Base-by-base conservation (phyloP, 305 asterid genomes). In the Fraxinus sp. region DNA sequence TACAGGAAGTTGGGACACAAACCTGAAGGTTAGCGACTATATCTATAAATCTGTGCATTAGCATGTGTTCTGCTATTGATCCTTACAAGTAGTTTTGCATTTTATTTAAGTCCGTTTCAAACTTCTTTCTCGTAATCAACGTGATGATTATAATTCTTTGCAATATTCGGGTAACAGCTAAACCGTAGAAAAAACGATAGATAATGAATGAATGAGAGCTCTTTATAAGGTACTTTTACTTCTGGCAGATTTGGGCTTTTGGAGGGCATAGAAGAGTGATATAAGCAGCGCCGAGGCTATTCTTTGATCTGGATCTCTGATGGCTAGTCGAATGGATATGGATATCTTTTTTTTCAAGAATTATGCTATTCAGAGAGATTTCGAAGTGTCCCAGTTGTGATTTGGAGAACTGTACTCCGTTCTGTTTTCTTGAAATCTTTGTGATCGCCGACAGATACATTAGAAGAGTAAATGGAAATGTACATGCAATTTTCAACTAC, bases 1-100 rank as follows among this genome's bases (percentile, higher is more conserved):
- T 91, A 95, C 98, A 83, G 99, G 99, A 87, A 96, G 99, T 86
- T 95, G 82, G 89, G 99, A 96, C 87, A 89, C 98, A 78, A 96
- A 92, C 89, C 89, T 96, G 79, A 95, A 96, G 98, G 99, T 96
- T 68, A 82, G 24, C 75, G 30, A 28, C 43, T 22, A 76, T 9
- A 30, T 68, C 75, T 28, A 68, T 66, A 13, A 26, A 66, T 68
- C 22, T 28, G 37, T 68, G 75, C 75, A 28, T 62, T 8, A 20
- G 72, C 72, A 20, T 0, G 9, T 68, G 75, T 68, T 30, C 75
- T 14, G 75, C 75, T 26, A 68, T 26, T 68, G 39, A 30, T 68
- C 75, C 75, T 28, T 28, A 14, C 32, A 57, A 57, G 13, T 57
- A 57, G 68, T 20, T 57, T 20, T 57, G 68, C 72, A 66, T 37